Conservation (phyloP, 2,329 filamentous ascomycete genomes). For the Malbranchea cinnamomea region DNA sequence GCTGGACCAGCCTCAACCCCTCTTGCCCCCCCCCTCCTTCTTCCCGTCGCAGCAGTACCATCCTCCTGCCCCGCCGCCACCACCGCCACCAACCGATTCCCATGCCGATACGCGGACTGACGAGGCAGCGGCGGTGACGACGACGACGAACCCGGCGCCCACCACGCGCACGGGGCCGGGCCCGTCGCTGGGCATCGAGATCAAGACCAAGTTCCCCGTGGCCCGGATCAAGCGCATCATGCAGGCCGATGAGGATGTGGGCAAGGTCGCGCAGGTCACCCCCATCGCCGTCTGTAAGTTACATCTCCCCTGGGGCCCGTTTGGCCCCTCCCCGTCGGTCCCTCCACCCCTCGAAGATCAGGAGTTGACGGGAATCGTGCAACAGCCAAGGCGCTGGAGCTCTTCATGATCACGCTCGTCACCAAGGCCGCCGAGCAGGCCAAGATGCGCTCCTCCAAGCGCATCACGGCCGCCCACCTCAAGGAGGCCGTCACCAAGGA, state of each 20-base stretch:
- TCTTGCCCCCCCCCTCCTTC: conserved; percentile 6
- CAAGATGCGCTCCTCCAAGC: conserved; percentile 66
- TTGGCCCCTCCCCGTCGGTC: too few relatives aligned
- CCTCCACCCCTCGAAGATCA: too few relatives aligned
- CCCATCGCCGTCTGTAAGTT: conserved; percentile 71
- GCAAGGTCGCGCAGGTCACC: conserved; percentile 94
- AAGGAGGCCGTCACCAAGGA: conserved; percentile 80
- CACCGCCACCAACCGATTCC: conserved; percentile 13
- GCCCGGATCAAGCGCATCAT: conserved; percentile 97
- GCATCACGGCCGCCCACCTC: conserved; percentile 78
- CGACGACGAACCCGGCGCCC: background rate
- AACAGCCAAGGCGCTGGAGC: conserved; percentile 75
- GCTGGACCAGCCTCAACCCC: conserved; percentile 3
- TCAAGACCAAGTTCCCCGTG: conserved; percentile 92
- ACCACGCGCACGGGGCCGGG: conserved; percentile 11
- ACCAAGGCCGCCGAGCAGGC: conserved; percentile 77
- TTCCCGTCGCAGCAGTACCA: background rate
- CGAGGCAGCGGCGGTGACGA: too few relatives aligned
- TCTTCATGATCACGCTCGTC: conserved; percentile 95
- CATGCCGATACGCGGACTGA: conserved; percentile 14
- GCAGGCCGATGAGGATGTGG: conserved; percentile 97
- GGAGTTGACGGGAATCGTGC: too few relatives aligned
- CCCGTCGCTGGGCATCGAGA: conserved; percentile 46
- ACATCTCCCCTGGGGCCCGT: conserved; percentile 1
- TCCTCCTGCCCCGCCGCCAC: background rate